Base-by-base conservation (phyloP, 2,329 filamentous ascomycete genomes). In the Cladosporium sphaerospermum region DNA sequence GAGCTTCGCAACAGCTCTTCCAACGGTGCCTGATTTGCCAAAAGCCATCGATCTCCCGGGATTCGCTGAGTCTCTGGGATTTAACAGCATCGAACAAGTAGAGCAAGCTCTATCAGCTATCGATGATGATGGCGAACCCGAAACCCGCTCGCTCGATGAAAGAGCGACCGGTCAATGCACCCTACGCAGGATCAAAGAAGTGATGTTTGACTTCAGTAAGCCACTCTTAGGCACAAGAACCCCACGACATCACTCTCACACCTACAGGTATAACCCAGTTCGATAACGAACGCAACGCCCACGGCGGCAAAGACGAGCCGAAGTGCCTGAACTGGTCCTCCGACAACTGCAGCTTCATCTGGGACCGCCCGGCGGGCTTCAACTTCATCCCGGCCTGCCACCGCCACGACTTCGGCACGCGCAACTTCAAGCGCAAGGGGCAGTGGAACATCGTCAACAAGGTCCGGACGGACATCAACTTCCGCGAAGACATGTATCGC, bases 301-400 rank as follows among this genome's bases (percentile, higher is more conserved):
- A 44, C 34, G 8, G 9, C 14, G 23, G 23, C 23, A 28, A 28
- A 28, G 23, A 28, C 23, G 23, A 28, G 23, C 47, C 47, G 31
- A 23, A 14, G 14, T 51, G 47, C 47, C 43, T 51, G 39, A 28
- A 51, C 47, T 51, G 47, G 47, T 9, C 19, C 32, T 51, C 47
- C 31, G 23, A 51, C 48, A 19, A 19, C 19, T 44, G 40, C 48
- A 51, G 40, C 16, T n/a, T 36, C 16, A 36, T 16, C 11, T 40
- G 31, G 11, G 48, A 51, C 32, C 39, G 39, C 1, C 48, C 48
- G 6, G 7, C 23, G 6, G 40, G 40, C 11, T 51, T 51, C 40
- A 28, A 51, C 13, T 51, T 51, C 40, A 16, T 51, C 13, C 48
- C 48, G 1, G 31, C 48, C 8, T 51, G 48, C 32, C 48, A 44